Base-by-base conservation (phyloP, 257 asterid genomes). In the Apocynum venetum region DNA sequence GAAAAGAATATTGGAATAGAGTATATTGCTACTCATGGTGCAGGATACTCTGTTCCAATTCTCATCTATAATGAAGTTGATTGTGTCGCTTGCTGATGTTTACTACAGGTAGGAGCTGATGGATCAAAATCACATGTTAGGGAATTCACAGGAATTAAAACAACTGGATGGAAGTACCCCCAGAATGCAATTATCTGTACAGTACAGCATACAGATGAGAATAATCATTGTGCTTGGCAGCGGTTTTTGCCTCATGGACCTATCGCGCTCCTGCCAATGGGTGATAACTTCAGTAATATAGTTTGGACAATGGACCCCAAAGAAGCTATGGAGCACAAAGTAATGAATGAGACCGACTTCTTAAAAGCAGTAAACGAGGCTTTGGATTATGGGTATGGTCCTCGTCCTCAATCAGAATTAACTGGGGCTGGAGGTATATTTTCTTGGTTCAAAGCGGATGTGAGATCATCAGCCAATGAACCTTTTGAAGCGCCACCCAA, bases 271-370 rank as follows among this genome's bases (percentile, higher is more conserved):
- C 87, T 96, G 51, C 97, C 97, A 7, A 80, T 93, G 19, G 97
- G 99, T 15, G 91, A 89, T 73, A 90, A 84, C 9, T 96, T 86
- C 89, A 96, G 99, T 90, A 96, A 93, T 81, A 93, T 91, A 20
- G 98, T 96, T 69, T 96, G 99, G 99, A 90, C 98, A 72, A 93
- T 93, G 99, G 83, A 73, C 67, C 97, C 98, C 0, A 91, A 91
- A 64, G 97, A 93, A 80, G 83, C 98, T 11, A 73, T 31, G 41
- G 81, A 83, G n/a, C 87, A 91, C 61, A 91, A 86, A 84, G 90
- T 92, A 31, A 83, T 89, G 90, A 77, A 84, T 19, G 96, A 86
- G 82, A 77, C 73, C 74, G 97, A 88, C 48, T 96, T 96, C 80
- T 76, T 96, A 63, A 85, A 76, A n/a, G 93, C 90, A 77, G 80